These are phyloP conservation scores for Mesotaenium endlicherianum DNA, from an alignment of 139 green algal species.

Conservation along the genomic window DNA sequence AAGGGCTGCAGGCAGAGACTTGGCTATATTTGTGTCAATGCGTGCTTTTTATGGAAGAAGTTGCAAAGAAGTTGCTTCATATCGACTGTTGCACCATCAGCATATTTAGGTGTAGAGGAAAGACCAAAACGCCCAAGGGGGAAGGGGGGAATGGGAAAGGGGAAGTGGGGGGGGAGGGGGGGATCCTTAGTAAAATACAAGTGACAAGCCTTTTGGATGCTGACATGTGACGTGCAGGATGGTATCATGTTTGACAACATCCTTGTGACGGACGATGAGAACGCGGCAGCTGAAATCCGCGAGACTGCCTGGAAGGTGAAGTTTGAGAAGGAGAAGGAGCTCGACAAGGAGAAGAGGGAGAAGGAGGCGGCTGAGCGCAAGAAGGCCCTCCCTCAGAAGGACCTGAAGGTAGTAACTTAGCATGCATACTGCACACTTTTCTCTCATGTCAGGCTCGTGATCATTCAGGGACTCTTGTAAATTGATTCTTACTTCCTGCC, in stretches of 20 bases:
- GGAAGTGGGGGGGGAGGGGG: too few species aligned
- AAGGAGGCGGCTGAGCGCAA: slow-evolving; percentile 15
- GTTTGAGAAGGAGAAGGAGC: slow-evolving; percentile 29
- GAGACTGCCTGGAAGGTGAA: slow-evolving; percentile 46
- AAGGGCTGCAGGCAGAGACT: too few species aligned
- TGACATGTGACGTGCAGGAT: not conserved
- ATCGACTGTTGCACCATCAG: not conserved
- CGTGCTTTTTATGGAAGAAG: too few species aligned
- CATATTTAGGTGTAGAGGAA: not conserved
- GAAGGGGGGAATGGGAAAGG: too few species aligned
- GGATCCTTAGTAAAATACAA: not conserved
- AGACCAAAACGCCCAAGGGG: too few species aligned
- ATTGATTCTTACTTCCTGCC: too few species aligned
- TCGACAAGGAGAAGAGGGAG: slow-evolving; percentile 21
- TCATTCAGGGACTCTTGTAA: too few species aligned
- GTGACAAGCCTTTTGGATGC: not conserved
- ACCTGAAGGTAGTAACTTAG: not conserved
- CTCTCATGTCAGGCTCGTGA: too few species aligned
- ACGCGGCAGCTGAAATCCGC: slow-evolving; percentile 37
- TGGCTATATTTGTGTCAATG: too few species aligned
- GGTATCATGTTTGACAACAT: slow-evolving; percentile 65
- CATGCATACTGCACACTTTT: not conserved
- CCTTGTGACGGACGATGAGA: slow-evolving; percentile 49
- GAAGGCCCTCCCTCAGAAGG: slow-evolving; percentile 8
- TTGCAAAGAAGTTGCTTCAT: not conserved